Evolutionary conservation across 2,329 filamentous ascomycete species (phyloP), one percentile per base, ranked within the genome.

Genomic region (Talaromyces verruculosus): DNA sequence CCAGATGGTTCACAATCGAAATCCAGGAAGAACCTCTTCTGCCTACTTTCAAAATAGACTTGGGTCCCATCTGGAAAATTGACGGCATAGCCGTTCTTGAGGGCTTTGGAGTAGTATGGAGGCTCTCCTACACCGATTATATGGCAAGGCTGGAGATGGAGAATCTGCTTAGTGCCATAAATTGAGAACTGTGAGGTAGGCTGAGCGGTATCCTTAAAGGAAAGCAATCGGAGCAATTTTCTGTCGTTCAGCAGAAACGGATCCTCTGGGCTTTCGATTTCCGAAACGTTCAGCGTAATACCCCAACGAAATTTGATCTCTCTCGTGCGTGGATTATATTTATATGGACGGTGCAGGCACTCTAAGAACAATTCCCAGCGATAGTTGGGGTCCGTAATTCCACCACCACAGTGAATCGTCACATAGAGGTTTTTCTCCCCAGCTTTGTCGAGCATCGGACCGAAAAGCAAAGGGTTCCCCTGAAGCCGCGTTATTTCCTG

Each of bases 401-500:
- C 5, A 49, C 15, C 45, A 49, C 45, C 45, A 49, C 19, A 49
- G 45, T 49, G 19, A 28, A 49, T 49, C 3, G 19, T 49, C 19
- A 49, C 15, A 28, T 49, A 49, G 45, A 49, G 28, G 2, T 13
- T 25, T 49, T 49, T 49, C 45, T 49, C 19, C 45, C 45, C 19
- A 13, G 15, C 19, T 49, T 28, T 28, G 19, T 49, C 45, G 19
- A 49, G 45, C 45, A 49, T 49, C 22, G 10, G 45, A 49, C 45
- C 45, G 22, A 49, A 57, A 13, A 57, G 30, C 33, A 57, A 37
- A 1, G 53, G 17, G 33, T 57, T 25, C 15, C 53, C 53, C 10
- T 57, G 53, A 57, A 57, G 53, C 53, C 53, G 53, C 17, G 53
- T 57, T 57, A 57, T 57, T 37, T 57, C 53, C 53, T 57, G 53